A percentile compares a stretch with the other conserved stretches of the same genome.
phyloP scores from a whole-genome alignment of 257 asterid species.

The Capsicum pubescens region DNA sequence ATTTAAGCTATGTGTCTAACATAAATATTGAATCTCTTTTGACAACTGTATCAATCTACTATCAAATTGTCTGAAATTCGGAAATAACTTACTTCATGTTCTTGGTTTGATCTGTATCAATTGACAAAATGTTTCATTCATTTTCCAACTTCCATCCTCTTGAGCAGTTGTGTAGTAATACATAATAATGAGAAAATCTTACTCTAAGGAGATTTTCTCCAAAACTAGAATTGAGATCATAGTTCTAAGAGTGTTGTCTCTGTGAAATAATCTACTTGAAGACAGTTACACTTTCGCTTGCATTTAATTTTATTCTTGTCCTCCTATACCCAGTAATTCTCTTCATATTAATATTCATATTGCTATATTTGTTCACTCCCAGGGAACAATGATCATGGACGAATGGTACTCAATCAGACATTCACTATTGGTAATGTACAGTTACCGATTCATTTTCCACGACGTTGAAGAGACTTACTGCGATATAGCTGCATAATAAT shows the following conservation, averaged over 20 bases:
- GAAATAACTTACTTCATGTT: background rate
- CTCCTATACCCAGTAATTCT: background rate
- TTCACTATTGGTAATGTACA: slow-evolving; percentile 81
- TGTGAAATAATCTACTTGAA: background rate
- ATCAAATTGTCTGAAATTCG: background rate
- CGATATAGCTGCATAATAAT: background rate
- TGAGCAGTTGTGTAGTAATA: background rate
- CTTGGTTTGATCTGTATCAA: slow-evolving; percentile 20
- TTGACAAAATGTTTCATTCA: background rate
- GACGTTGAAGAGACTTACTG: background rate
- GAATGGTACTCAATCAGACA: slow-evolving; percentile 87
- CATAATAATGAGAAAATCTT: background rate
- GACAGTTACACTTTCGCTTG: background rate
- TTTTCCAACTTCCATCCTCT: background rate
- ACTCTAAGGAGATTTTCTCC: background rate
- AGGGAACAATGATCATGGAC: slow-evolving; percentile 84
- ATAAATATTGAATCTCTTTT: background rate
- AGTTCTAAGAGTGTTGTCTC: background rate
- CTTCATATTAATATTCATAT: background rate
- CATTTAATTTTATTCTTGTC: background rate
- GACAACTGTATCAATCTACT: background rate
- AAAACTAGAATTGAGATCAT: background rate
- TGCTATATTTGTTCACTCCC: slow-evolving; percentile 25
- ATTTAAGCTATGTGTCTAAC: background rate
- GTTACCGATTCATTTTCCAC: slow-evolving; percentile 4